Conservation (phyloP, 495 filamentous ascomycete species). For the Staphylotrichum tortipilum region DNA sequence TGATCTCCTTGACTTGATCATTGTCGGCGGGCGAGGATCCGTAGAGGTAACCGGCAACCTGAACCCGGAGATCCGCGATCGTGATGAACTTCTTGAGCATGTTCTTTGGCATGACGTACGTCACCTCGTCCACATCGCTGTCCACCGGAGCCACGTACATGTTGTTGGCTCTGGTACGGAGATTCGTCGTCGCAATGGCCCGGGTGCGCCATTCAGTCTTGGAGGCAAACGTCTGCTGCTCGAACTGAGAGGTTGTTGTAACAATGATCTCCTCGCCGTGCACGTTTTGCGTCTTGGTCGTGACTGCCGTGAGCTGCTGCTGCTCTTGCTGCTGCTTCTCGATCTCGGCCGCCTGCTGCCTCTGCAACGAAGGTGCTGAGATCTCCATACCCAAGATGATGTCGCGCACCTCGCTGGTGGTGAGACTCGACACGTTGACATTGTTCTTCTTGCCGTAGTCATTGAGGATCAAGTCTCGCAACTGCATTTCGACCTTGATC, state of each 20-base stretch:
- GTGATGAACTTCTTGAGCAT: constrained; percentile 97
- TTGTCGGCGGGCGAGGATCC: constrained; percentile 89
- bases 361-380: constrained; percentile 93
- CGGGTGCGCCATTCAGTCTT: constrained; percentile 99
- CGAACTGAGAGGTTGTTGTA: constrained; percentile 92
- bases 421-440: constrained; percentile 94
- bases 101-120: constrained; percentile 98
- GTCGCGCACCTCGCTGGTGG: constrained; percentile 91
- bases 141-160: constrained; percentile 97
- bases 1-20: constrained; percentile 92
- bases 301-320: constrained; percentile 92
- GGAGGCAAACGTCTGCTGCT: constrained; percentile 93
- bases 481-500: constrained; percentile 96
- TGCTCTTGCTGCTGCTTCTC: constrained; percentile 98
- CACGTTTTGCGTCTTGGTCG: constrained; percentile 96
- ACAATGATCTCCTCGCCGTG: constrained; percentile 98
- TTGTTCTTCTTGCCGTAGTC: constrained; percentile 99
- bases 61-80: constrained; percentile 92
- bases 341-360: constrained; percentile 97
- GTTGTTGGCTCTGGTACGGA: constrained; percentile 92
- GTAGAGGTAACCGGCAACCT: constrained; percentile 93
- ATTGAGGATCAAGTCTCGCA: constrained; percentile 92
- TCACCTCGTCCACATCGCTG: constrained; percentile 70
- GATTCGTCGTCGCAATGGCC: constrained; percentile 92
- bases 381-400: constrained; percentile 99